Percentiles rank a stretch among this genome's conserved stretches.
These are phyloP conservation scores for Diaporthe destruens DNA, from an alignment of 2,329 filamentous ascomycete species.

Conservation along the genomic window DNA sequence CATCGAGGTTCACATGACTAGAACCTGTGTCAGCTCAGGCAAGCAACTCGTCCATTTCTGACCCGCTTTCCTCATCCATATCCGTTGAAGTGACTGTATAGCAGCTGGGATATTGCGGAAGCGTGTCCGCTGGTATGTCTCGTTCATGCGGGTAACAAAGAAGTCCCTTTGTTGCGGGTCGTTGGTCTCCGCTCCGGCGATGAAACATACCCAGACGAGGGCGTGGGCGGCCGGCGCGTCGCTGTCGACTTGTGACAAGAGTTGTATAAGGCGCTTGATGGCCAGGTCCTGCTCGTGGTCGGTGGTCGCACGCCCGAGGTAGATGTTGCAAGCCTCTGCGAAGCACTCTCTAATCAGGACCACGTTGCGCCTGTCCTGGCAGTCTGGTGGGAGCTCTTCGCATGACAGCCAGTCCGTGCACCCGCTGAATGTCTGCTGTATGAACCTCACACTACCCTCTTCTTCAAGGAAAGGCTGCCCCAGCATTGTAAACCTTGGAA, in stretches of 20 bases:
- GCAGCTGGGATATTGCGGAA: conserved; percentile 17
- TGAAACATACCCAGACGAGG: conserved; percentile 14
- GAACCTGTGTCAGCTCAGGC: not conserved
- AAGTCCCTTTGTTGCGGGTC: conserved; percentile 11
- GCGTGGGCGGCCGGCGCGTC: not conserved
- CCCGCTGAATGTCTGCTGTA: not conserved
- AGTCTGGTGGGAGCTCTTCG: not conserved
- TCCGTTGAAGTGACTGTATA: conserved; percentile 6
- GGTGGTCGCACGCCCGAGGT: not conserved
- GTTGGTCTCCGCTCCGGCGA: conserved; percentile 8
- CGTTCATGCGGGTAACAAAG: conserved; percentile 18
- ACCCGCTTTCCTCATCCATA: conserved; percentile 9
- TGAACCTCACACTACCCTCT: not conserved
- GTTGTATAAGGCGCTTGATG: not conserved
- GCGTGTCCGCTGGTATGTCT: not conserved
- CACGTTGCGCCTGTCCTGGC: conserved; percentile 25
- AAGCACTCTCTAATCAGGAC: not conserved
- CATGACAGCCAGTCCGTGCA: conserved; percentile 7
- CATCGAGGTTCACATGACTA: not conserved
- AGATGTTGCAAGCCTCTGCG: conserved; percentile 20
- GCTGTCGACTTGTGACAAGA: not conserved
- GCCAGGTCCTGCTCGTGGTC: conserved; percentile 3
- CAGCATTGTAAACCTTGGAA: conserved; percentile 11
- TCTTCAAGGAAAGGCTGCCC: conserved; percentile 10
- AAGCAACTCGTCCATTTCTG: conserved; percentile 26